Evolutionary conservation across 2,329 filamentous ascomycete genomes (phyloP).

Genomic region (Dothistroma pini): DNA sequence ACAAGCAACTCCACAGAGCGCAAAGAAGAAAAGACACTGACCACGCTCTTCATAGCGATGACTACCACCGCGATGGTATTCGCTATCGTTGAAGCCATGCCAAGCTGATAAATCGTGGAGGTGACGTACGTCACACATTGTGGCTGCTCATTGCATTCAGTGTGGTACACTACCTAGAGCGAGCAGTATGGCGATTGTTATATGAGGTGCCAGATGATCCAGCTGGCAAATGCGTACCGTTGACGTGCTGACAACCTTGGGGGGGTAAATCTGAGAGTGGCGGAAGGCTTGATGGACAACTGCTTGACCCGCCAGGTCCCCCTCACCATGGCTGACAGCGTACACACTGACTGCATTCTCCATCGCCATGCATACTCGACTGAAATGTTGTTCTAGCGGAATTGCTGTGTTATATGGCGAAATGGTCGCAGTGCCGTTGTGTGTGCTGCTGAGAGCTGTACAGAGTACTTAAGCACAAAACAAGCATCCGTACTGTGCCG

Average conservation of each 20-base stretch:
- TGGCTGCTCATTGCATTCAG: not conserved
- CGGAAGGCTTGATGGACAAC: too few species aligned
- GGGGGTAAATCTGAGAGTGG: too few species aligned
- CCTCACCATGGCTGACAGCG: too few species aligned
- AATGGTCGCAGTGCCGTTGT: not conserved
- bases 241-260: too few species aligned
- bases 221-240: too few species aligned
- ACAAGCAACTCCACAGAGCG: not conserved
- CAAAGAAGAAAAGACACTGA: not conserved
- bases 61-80: not conserved
- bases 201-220: too few species aligned
- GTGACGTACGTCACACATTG: not conserved
- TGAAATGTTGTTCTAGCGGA: not conserved
- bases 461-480: constrained; percentile 1
- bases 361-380: not conserved
- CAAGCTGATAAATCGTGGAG: not conserved
- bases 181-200: not conserved
- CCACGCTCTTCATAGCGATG: too few species aligned
- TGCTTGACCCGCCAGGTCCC: too few species aligned
- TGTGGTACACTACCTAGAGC: not conserved
- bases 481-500: not conserved
- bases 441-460: not conserved
- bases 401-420: not conserved
- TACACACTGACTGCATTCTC: not conserved
- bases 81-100: not conserved